A percentile compares a stretch with the other conserved stretches of the same genome.
Evolutionary conservation across 345 rosid species (phyloP).

Genomic region (Ricinus communis): DNA sequence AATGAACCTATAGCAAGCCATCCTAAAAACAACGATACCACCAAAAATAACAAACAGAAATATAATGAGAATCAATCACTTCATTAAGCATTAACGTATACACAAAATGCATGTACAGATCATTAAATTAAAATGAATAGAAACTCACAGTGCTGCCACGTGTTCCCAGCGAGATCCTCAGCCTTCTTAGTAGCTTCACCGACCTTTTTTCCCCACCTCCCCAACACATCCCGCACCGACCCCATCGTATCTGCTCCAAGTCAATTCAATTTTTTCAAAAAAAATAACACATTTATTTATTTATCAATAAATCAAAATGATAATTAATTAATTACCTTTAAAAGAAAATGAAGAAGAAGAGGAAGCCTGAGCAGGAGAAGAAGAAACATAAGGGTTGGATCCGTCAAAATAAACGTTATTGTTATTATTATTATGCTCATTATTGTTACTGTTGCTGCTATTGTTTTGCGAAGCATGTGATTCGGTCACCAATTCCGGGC

Average conservation of each 20-base stretch:
- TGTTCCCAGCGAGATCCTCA: constrained; percentile 35
- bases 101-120: background rate
- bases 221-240: constrained; percentile 25
- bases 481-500: constrained; percentile 63
- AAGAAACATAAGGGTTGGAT: constrained; percentile 57
- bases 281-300: background rate
- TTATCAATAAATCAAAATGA: background rate
- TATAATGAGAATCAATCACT: no score
- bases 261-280: background rate
- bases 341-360: constrained; percentile 40
- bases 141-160: constrained; percentile 35
- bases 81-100: no score
- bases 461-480: constrained; percentile 29
- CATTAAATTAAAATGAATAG: background rate
- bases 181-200: constrained; percentile 36
- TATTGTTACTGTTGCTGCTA: background rate
- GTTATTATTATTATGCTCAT: background rate
- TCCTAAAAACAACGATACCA: no score
- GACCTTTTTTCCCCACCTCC: constrained; percentile 27
- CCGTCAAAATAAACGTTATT: constrained; percentile 10
- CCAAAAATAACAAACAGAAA: no score
- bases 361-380: constrained; percentile 34
- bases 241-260: constrained; percentile 48
- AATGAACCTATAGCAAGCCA: background rate
- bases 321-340: constrained; percentile 39